Base-by-base conservation (phyloP, 345 rosid species). In the Camelina hispida region DNA sequence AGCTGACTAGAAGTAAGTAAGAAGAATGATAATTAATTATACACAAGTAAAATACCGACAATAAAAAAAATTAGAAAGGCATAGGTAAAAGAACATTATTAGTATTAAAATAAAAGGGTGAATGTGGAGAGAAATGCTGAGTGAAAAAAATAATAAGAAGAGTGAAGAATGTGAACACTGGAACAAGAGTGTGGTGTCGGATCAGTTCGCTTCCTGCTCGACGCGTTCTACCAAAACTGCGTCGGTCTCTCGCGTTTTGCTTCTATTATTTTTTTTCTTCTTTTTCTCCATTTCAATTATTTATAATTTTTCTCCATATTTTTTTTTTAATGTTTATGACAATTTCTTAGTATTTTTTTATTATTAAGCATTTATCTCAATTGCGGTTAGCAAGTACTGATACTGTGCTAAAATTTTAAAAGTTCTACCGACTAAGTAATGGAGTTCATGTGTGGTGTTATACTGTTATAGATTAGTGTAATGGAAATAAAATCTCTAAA, bases 211-310 rank as follows among this genome's bases (percentile, higher is more conserved):
- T 77, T 64, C 5, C 43, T 50, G 9, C 10, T 66, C 13, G 73
- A 50, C 81, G 63, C 77, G 73, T 78, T 71, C 40, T 30, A 18
- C 56, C 52, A 50, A 77, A 59, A 60, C 81, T 40, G 77, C 81
- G 81, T 66, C 77, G 28, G 43, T 51, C 69, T 66, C 58, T 78
- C 81, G 81, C 81, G 73, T 66, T 72, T 50, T 57, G 30, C 55
- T 37, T 18, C 3, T 7, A 10, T 25, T 9, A 18, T n/a, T 46
- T 7, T 17, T 46, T 34, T 32, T 48, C 23, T 25, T 9, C 4
- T 4, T 11, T n/a, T 5, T 42, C 10, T 3, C 8, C 22, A 22
- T 8, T 23, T 43, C 25, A 42, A 15, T 14, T 62, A 9, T 15
- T 42, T 9, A 2, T 10, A 2, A 15, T 3, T 9, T 25, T 16